Percentiles rank a stretch among this genome's conserved stretches.
Evolutionary conservation across 2,329 filamentous ascomycete species (phyloP).

Genomic region (Alternaria gaisen): DNA sequence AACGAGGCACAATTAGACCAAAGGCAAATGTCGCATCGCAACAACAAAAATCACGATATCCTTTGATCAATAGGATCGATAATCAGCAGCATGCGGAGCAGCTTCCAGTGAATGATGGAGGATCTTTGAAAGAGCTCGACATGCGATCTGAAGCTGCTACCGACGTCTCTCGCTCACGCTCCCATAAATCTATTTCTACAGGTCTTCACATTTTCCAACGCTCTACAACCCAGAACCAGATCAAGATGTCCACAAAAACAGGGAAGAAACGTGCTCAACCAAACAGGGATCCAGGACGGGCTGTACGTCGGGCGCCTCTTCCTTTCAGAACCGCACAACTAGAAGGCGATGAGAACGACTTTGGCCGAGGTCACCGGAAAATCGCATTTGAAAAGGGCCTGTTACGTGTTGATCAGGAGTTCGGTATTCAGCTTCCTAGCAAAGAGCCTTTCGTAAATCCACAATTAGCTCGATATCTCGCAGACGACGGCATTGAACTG

Average conservation of each 20-base stretch:
- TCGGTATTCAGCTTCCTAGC: slow-evolving; percentile 17
- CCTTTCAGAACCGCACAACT: slow-evolving; percentile 52
- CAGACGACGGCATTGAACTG: slow-evolving; percentile 39
- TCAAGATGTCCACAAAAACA: slow-evolving; percentile 7
- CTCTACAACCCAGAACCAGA: neutral
- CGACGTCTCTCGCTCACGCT: neutral
- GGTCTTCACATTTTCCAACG: slow-evolving; percentile 25
- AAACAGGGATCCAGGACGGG: neutral
- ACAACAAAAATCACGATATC: slow-evolving; percentile 13
- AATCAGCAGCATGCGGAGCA: slow-evolving; percentile 28
- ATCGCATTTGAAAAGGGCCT: slow-evolving; percentile 51
- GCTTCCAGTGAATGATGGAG: neutral
- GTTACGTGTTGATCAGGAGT: slow-evolving; percentile 40
- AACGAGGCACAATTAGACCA: slow-evolving; percentile 51
- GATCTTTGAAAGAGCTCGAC: slow-evolving; percentile 4
- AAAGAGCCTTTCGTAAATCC: slow-evolving; percentile 33
- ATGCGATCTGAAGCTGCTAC: slow-evolving; percentile 1
- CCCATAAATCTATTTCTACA: slow-evolving; percentile 9
- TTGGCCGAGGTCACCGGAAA: slow-evolving; percentile 45
- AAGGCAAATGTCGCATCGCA: slow-evolving; percentile 14
- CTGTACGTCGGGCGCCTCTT: slow-evolving; percentile 9
- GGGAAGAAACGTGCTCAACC: neutral
- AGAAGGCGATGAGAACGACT: slow-evolving; percentile 54
- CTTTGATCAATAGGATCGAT: slow-evolving; percentile 28
- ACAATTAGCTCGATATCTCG: slow-evolving; percentile 45